Conservation (phyloP, 257 asterid genomes). For the Fraxinus pennsylvanica region DNA sequence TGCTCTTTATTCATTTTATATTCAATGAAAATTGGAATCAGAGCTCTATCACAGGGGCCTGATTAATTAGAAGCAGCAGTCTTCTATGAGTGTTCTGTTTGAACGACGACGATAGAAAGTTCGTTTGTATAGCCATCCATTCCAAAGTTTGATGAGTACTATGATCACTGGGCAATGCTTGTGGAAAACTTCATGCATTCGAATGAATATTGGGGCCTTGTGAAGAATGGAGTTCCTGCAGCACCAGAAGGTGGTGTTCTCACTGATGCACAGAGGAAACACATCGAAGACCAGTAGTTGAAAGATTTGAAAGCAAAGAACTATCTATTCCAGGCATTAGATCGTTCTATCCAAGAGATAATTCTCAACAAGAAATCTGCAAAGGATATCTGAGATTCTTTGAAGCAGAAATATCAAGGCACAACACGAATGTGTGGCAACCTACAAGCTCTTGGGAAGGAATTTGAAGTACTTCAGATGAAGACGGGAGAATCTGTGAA, state of each 20-base stretch:
- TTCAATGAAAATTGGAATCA: too few species aligned
- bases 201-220: background rate
- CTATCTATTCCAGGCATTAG: background rate
- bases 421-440: too few species aligned
- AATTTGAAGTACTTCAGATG: too few species aligned
- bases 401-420: too few species aligned
- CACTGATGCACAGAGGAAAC: background rate
- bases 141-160: slow-evolving; percentile 10
- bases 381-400: too few species aligned
- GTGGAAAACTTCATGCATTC: background rate
- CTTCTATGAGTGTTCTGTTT: too few species aligned
- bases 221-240: background rate
- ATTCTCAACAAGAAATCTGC: background rate
- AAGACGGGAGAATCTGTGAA: too few species aligned
- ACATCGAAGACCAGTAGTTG: background rate
- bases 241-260: background rate
- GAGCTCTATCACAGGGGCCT: too few species aligned
- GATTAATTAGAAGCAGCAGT: background rate
- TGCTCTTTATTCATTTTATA: too few species aligned
- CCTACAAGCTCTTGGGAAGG: too few species aligned
- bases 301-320: background rate
- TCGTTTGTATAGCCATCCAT: background rate
- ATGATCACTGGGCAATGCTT: slow-evolving; percentile 6
- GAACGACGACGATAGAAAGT: background rate
- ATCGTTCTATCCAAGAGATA: background rate